phyloP scores from a whole-genome alignment of 352 stramenopile genomes.

The Nothophytophthora sp. region DNA sequence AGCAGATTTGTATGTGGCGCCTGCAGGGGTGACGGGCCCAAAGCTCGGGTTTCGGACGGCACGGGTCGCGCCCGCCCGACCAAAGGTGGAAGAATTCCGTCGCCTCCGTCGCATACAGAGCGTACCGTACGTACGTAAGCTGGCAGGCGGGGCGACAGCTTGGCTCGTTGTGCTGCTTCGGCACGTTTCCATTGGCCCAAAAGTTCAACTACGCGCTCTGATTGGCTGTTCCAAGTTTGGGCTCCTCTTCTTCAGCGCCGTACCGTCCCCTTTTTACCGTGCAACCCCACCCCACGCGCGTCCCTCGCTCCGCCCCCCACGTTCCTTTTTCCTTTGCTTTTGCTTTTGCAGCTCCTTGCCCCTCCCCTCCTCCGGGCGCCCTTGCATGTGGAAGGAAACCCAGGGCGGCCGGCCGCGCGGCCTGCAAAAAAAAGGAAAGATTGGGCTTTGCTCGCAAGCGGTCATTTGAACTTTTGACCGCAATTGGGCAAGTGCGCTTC shows the following conservation, averaged over 20 bases:
- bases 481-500: constrained; percentile 40
- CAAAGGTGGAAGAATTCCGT: constrained; percentile 20
- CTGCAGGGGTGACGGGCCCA: too few species aligned
- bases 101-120: constrained; percentile 19
- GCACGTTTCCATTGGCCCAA: constrained; percentile 23
- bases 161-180: neutral
- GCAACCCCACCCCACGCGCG: neutral
- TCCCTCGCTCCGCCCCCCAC: neutral
- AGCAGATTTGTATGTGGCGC: constrained; percentile 21
- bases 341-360: too few species aligned
- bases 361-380: too few species aligned
- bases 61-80: too few species aligned
- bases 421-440: constrained; percentile 43
- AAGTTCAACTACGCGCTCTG: constrained; percentile 7
- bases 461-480: constrained; percentile 75
- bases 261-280: neutral
- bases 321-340: too few species aligned
- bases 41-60: too few species aligned
- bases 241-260: neutral
- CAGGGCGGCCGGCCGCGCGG: too few species aligned
- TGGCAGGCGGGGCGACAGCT: neutral
- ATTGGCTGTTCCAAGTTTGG: too few species aligned
- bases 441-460: constrained; percentile 18
- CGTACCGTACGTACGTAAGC: too few species aligned
- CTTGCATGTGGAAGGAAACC: too few species aligned